Evolutionary conservation across 73 alveolate species (phyloP).

Genomic region (Paramecium tetraurelia): DNA sequence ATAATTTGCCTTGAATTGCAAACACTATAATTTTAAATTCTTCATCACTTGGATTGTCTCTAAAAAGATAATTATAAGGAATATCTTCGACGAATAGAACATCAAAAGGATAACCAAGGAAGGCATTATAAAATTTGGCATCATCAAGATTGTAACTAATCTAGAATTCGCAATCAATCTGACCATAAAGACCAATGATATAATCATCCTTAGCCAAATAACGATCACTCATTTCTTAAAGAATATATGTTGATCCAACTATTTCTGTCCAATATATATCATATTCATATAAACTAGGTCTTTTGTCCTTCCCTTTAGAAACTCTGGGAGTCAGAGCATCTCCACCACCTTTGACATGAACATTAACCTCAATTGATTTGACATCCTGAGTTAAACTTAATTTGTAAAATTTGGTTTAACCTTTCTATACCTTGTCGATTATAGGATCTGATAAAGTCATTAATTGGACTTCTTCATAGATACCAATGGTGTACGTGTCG

Average conservation of each 20-base stretch:
- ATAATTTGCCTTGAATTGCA: neutral
- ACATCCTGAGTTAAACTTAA: neutral
- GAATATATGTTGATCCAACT: neutral
- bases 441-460: neutral
- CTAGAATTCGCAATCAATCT: neutral
- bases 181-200: neutral
- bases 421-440: neutral
- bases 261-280: neutral
- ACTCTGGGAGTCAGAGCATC: neutral
- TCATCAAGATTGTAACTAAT: slow-evolving; percentile 1
- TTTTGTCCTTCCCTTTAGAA: neutral
- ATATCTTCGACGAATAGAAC: neutral
- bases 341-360: neutral
- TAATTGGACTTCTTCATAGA: neutral
- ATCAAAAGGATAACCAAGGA: neutral
- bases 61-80: neutral
- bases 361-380: neutral
- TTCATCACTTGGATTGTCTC: neutral
- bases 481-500: neutral
- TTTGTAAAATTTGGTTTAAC: neutral
- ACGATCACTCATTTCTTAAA: neutral
- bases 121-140: neutral
- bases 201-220: neutral
- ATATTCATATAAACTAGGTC: neutral
- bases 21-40: neutral